Evolutionary conservation across 495 filamentous ascomycete genomes (phyloP).

Genomic region (Collariella sp.): DNA sequence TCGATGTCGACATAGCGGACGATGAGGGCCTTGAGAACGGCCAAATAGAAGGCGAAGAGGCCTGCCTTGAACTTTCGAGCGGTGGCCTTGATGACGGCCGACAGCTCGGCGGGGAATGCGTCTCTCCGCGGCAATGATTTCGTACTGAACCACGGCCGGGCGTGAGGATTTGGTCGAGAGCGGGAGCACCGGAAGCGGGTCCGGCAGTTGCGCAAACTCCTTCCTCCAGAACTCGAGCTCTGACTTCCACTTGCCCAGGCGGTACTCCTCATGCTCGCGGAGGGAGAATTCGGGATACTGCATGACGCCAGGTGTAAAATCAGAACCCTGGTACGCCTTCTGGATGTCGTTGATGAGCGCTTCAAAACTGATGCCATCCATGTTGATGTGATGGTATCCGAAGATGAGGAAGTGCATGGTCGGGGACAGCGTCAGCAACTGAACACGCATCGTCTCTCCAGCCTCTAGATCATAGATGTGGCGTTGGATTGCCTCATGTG

Average conservation of each 20-base stretch:
- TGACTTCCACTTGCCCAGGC: neutral
- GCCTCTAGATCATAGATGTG: conserved; percentile 15
- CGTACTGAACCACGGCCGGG: neutral
- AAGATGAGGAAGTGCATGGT: conserved; percentile 16
- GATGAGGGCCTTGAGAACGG: neutral
- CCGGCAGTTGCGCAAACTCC: conserved; percentile 20
- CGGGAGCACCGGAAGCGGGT: conserved; percentile 32
- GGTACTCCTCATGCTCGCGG: neutral
- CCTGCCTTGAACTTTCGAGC: neutral
- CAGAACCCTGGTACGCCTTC: conserved; percentile 1
- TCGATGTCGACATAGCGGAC: neutral
- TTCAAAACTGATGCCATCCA: conserved; percentile 23
- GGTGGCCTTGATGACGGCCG: neutral
- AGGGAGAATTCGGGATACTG: conserved; percentile 14
- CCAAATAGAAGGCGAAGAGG: conserved; percentile 1
- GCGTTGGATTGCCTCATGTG: neutral
- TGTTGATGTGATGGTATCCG: conserved; percentile 23
- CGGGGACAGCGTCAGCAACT: conserved; percentile 9
- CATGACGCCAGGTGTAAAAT: neutral
- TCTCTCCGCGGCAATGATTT: neutral
- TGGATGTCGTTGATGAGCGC: conserved; percentile 11
- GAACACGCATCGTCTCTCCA: conserved; percentile 14
- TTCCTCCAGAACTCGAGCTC: conserved; percentile 32
- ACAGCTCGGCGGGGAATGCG: neutral
- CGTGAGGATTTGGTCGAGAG: neutral